These are phyloP conservation scores for Fraxinus paxiana DNA, from an alignment of 305 asterid genomes.

Conservation along the genomic window DNA sequence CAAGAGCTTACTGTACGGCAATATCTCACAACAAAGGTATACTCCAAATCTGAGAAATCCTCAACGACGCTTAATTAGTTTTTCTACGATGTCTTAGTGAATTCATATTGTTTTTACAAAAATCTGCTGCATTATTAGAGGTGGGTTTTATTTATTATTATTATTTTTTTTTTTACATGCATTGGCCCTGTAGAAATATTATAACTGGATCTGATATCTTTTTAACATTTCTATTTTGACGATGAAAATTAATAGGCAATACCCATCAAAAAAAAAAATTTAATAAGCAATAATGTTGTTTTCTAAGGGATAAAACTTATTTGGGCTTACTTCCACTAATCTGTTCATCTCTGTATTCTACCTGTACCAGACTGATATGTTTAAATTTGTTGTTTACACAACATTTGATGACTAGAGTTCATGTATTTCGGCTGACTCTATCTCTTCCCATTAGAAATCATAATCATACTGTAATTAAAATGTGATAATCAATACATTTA, in stretches of 20 bases:
- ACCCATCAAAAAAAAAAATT: no score
- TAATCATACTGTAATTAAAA: neutral
- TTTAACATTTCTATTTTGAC: neutral
- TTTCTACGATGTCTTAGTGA: neutral
- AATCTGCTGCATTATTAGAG: neutral
- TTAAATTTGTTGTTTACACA: neutral
- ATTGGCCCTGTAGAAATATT: neutral
- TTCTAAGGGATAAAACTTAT: neutral
- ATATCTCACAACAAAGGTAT: constrained; percentile 54
- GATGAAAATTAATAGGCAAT: no score
- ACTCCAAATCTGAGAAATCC: constrained; percentile 5
- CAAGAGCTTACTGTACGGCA: constrained; percentile 55
- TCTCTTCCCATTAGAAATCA: neutral
- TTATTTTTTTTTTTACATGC: neutral
- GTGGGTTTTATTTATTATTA: neutral
- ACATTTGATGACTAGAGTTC: neutral
- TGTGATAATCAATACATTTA: neutral
- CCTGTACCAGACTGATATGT: neutral
- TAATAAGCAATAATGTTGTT: neutral
- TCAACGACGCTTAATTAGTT: neutral
- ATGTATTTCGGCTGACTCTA: neutral
- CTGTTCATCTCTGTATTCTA: neutral
- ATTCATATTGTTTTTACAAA: neutral
- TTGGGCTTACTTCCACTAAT: neutral
- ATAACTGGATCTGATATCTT: neutral